phyloP scores from a whole-genome alignment of 768 basidiomycete genomes.

The Hebeloma cylindrosporum region DNA sequence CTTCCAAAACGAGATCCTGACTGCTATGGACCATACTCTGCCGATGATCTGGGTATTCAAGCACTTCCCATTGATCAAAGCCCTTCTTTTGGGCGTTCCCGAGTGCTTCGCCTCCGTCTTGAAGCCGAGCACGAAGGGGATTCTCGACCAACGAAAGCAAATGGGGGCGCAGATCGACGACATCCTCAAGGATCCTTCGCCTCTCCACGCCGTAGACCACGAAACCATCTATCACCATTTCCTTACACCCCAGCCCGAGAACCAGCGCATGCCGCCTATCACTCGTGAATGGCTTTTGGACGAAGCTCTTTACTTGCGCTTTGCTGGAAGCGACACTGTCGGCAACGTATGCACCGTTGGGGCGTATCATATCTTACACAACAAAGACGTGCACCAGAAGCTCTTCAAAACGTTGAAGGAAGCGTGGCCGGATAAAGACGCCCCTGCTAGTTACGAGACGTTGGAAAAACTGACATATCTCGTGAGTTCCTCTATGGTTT shows the following conservation, averaged over 20 bases:
- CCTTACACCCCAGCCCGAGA: conserved; percentile 31
- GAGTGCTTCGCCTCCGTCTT: conserved; percentile 33
- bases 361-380: conserved; percentile 34
- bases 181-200: conserved; percentile 33
- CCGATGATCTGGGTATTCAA: conserved; percentile 40
- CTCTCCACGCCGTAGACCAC: conserved; percentile 30
- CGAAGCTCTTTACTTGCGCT: conserved; percentile 36
- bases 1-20: conserved; percentile 35
- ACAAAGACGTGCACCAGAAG: conserved; percentile 27
- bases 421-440: conserved; percentile 42
- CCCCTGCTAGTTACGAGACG: conserved; percentile 29
- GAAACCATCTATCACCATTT: conserved; percentile 40
- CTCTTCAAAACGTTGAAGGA: conserved; percentile 33
- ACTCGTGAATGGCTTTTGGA: conserved; percentile 36
- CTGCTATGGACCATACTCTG: conserved; percentile 35
- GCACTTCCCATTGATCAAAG: conserved; percentile 34
- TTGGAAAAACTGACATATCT: conserved; percentile 48
- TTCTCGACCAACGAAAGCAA: conserved; percentile 32
- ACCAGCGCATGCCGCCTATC: conserved; percentile 30
- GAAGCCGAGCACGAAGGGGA: conserved; percentile 35
- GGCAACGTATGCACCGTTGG: conserved; percentile 40
- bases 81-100: conserved; percentile 31
- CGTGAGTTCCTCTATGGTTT: conserved; percentile 27
- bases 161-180: conserved; percentile 37
- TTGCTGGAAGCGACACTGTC: conserved; percentile 47